Evolutionary conservation across 192 early-diverging fungal genomes (phyloP).

Genomic region (Podochytrium sp.): DNA sequence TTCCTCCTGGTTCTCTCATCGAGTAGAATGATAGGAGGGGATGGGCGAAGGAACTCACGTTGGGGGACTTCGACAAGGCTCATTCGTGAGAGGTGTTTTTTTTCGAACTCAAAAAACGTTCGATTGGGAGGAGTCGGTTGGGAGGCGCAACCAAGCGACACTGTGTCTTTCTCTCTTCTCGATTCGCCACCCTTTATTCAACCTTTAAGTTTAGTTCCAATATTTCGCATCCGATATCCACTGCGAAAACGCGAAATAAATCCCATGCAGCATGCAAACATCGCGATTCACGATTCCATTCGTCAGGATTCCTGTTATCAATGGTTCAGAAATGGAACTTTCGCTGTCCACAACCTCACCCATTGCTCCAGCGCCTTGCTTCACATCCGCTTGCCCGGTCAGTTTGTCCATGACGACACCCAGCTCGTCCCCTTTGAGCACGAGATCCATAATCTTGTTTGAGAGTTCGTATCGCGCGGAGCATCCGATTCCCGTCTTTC

Average conservation of each 20-base stretch:
- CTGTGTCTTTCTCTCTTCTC: background rate
- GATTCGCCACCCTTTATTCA: too few species aligned
- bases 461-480: conserved; percentile 42
- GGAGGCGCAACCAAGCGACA: too few species aligned
- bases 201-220: background rate
- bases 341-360: conserved; percentile 7
- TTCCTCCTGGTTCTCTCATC: too few species aligned
- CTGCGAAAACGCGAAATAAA: conserved; percentile 36
- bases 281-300: conserved; percentile 34
- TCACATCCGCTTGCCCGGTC: conserved; percentile 31
- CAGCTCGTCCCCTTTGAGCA: conserved; percentile 33
- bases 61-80: background rate
- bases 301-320: conserved; percentile 32
- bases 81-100: too few species aligned
- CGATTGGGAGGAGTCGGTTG: too few species aligned
- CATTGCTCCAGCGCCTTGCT: conserved; percentile 35
- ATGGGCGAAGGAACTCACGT: background rate
- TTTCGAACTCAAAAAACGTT: too few species aligned
- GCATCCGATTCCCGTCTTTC: conserved; percentile 31
- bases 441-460: conserved; percentile 31
- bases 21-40: background rate
- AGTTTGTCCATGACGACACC: conserved; percentile 39
- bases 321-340: background rate
- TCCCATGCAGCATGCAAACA: conserved; percentile 34
- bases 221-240: conserved; percentile 24